Conservation (phyloP, 2,329 filamentous ascomycete species). For the Trichoderma sp. region DNA sequence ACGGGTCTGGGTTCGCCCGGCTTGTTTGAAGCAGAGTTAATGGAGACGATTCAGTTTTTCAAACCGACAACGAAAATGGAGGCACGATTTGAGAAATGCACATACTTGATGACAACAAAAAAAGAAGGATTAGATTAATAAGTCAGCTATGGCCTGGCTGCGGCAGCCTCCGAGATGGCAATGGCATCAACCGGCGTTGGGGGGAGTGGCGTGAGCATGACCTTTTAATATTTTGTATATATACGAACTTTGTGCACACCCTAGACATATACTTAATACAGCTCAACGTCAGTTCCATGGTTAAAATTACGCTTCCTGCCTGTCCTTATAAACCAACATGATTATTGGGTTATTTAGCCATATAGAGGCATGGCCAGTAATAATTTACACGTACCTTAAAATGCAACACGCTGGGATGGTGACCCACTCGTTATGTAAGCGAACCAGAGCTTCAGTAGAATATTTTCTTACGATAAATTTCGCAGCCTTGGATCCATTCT, state of each 20-base stretch:
- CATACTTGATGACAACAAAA: not conserved
- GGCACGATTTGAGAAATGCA: not conserved
- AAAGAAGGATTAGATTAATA: conserved; percentile 19
- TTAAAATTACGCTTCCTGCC: not conserved
- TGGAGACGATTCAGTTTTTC: not conserved
- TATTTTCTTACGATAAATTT: conserved; percentile 2
- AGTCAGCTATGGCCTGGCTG: conserved; percentile 16
- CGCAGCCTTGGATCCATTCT: not conserved
- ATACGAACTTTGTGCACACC: conserved; percentile 25
- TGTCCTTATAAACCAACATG: not conserved
- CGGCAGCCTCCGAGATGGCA: conserved; percentile 16
- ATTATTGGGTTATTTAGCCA: not conserved
- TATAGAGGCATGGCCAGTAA: not conserved
- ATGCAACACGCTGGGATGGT: not conserved
- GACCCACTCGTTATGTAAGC: conserved; percentile 12
- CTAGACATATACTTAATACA: conserved; percentile 35
- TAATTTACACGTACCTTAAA: not conserved
- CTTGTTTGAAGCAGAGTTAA: not conserved
- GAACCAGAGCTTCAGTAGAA: not conserved
- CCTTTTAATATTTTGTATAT: conserved; percentile 21
- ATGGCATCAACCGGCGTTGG: conserved; percentile 22
- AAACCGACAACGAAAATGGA: not conserved
- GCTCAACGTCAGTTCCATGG: conserved; percentile 31
- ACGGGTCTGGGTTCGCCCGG: not conserved
- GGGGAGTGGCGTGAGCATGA: conserved; percentile 18